Conservation (phyloP, 2,329 filamentous ascomycete species). For the Fusarium caatingaense region DNA sequence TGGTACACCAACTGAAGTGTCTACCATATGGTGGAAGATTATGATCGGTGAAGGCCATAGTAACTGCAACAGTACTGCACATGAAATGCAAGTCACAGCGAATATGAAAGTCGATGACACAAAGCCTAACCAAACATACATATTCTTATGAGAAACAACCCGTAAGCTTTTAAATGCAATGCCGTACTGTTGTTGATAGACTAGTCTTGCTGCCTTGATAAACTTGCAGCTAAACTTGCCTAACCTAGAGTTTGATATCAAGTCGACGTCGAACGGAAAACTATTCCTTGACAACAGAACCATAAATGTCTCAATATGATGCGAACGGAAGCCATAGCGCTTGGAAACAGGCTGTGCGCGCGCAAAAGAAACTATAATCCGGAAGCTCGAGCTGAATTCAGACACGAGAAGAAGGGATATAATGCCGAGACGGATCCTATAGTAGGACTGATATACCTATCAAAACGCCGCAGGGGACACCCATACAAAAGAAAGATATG, state of each 20-base stretch:
- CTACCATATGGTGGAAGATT: background rate
- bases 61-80: background rate
- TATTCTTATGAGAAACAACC: background rate
- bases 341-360: constrained; percentile 2
- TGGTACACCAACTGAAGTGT: background rate
- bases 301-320: constrained; percentile 3
- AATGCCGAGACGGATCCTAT: constrained; percentile 2
- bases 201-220: background rate
- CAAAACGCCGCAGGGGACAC: constrained; percentile 2
- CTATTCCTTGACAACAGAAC: background rate
- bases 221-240: background rate
- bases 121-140: background rate
- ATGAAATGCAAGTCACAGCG: background rate
- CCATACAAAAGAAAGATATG: background rate
- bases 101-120: background rate
- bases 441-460: constrained; percentile 3
- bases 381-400: background rate
- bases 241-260: constrained; percentile 7
- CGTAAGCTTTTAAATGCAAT: background rate
- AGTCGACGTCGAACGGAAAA: constrained; percentile 1
- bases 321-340: constrained; percentile 3
- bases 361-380: background rate
- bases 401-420: constrained; percentile 10
- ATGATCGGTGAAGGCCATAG: no score
- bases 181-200: background rate